These are phyloP conservation scores for Dictyophora rubrovolvata DNA, from an alignment of 768 basidiomycete species.

Conservation along the genomic window DNA sequence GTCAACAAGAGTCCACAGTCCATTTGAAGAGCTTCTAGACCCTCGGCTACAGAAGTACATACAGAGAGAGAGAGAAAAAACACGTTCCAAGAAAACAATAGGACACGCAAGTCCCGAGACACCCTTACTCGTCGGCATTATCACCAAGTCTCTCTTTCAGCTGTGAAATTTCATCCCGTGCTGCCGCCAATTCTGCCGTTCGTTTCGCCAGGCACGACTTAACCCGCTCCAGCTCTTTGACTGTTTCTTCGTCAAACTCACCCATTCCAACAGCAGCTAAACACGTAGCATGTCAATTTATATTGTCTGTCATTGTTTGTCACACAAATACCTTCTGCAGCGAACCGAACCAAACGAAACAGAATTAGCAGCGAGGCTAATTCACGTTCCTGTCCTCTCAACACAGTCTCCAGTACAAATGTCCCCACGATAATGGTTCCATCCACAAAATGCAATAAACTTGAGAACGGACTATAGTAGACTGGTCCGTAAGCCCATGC, in stretches of 20 bases:
- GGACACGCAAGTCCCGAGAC: background rate
- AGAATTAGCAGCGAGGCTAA: slow-evolving; percentile 60
- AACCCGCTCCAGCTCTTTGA: slow-evolving; percentile 38
- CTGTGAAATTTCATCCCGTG: slow-evolving; percentile 44
- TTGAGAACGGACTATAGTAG: slow-evolving; percentile 54
- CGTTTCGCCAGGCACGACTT: slow-evolving; percentile 37
- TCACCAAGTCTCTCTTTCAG: slow-evolving; percentile 21
- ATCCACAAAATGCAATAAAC: slow-evolving; percentile 64
- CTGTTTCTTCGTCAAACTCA: slow-evolving; percentile 50
- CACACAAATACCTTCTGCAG: background rate
- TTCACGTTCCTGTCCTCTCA: slow-evolving; percentile 61
- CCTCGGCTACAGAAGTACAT: background rate
- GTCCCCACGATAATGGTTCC: slow-evolving; percentile 60
- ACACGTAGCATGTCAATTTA: slow-evolving; percentile 5
- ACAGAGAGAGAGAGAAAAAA: background rate
- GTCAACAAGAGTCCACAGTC: background rate
- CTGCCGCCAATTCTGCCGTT: slow-evolving; percentile 32
- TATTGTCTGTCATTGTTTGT: background rate
- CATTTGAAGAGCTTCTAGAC: background rate
- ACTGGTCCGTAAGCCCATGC: slow-evolving; percentile 55
- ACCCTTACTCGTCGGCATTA: background rate
- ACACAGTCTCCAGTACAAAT: slow-evolving; percentile 59
- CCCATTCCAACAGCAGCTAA: slow-evolving; percentile 70
- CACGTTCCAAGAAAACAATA: background rate
- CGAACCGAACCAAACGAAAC: slow-evolving; percentile 70